phyloP scores from a whole-genome alignment of 2,329 filamentous ascomycete species.

The Raffaelea arxii region DNA sequence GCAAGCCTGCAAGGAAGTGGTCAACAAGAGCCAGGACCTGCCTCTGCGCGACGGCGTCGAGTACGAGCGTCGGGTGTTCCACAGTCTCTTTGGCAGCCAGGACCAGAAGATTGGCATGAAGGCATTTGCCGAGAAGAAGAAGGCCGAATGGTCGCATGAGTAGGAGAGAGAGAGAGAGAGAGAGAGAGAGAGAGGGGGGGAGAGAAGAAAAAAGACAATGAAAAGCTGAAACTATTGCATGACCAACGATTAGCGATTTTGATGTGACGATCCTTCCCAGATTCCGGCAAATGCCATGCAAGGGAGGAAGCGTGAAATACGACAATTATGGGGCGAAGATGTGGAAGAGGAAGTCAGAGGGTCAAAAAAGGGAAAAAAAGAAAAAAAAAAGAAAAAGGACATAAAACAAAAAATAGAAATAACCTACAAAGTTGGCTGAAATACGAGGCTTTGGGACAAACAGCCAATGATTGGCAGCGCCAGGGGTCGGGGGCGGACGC shows the following conservation, averaged over 20 bases:
- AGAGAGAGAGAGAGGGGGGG: not conserved
- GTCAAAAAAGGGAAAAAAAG: not conserved
- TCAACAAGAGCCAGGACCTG: conserved; percentile 96
- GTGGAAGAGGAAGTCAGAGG: not conserved
- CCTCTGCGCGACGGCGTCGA: conserved; percentile 83
- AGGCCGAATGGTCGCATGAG: conserved; percentile 80
- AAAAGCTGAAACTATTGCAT: not conserved
- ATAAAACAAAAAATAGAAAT: not conserved
- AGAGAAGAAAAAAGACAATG: conserved; percentile 14
- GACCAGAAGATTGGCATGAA: conserved; percentile 98
- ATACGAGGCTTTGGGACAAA: not conserved
- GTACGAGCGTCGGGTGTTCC: conserved; percentile 88
- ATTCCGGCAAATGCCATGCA: too few species aligned
- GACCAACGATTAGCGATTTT: too few species aligned
- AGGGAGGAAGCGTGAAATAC: too few species aligned
- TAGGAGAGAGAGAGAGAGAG: conserved; percentile 26
- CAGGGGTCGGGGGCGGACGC: not conserved
- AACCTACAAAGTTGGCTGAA: not conserved
- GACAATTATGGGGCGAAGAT: not conserved
- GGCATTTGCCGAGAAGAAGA: conserved; percentile 91
- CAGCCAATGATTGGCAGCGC: too few species aligned
- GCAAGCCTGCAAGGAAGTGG: conserved; percentile 90
- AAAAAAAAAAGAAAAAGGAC: not conserved
- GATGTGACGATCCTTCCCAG: too few species aligned
- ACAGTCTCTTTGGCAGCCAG: conserved; percentile 82